Evolutionary conservation across 768 basidiomycete genomes (phyloP), one percentile per base, ranked within the genome.

Genomic region (Tulasnella sp.): DNA sequence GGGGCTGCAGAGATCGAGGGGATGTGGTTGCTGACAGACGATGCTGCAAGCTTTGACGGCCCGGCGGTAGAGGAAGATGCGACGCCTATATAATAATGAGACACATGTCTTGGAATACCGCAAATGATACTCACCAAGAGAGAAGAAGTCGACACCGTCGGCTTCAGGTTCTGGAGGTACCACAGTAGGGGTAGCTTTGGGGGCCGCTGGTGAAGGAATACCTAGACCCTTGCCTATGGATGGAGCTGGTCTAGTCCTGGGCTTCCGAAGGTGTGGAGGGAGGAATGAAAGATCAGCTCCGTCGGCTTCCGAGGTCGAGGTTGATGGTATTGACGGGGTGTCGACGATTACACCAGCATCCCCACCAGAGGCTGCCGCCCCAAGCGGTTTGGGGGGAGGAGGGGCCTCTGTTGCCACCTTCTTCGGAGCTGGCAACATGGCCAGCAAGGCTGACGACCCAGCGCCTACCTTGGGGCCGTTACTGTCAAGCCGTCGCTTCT

Each of bases 1-100:
- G 87, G 87, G 0, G 88, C 87, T 21, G 87, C 36, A 17, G 59
- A 59, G 19, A 59, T 21, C n/a, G 29, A 9, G 15, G 49, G 8
- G 57, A 12, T 29, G 19, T 40, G 25, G 6, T 27, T 25, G 58
- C 3, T 6, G 32, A 36, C 15, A 6, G 25, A 46, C 4, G 55
- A 25, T 6, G 53, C 31, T 59, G 49, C 54, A 49, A 52, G 48
- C 21, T 41, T 37, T 6, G 50, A 54, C 9, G 37, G n/a, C n/a
- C n/a, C n/a, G 21, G 36, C 11, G 57, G 34, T 41, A 40, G 54
- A 37, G 2, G 45, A 21, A 51, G 59, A 3, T n/a, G 29, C 46
- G 9, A 42, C 12, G n/a, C 40, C 54, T 56, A 31, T 3, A 34
- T 5, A 53, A 31, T 51, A 9, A 8, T n/a, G 19, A 46, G 25